phyloP scores from a whole-genome alignment of 2,329 filamentous ascomycete species.

The Phaeomoniella chlamydospora region DNA sequence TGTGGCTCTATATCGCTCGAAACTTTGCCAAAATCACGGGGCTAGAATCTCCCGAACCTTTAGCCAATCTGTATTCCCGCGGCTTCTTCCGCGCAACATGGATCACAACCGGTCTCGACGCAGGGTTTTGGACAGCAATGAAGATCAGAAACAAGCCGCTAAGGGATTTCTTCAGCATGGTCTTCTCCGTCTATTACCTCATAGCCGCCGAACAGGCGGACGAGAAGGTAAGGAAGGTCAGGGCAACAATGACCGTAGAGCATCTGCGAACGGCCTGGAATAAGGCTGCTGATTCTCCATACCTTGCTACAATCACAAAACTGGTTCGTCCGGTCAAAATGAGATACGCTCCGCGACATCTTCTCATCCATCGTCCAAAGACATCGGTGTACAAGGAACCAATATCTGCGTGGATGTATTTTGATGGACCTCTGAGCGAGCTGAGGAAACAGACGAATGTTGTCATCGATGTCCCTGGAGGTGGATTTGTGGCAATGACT shows the following conservation, averaged over 20 bases:
- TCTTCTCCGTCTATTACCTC: constrained; percentile 83
- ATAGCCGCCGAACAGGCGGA: constrained; percentile 87
- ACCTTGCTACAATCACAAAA: constrained; percentile 57
- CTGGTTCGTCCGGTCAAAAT: constrained; percentile 67
- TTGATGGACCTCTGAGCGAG: constrained; percentile 70
- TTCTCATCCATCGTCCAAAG: constrained; percentile 68
- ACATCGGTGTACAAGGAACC: constrained; percentile 73
- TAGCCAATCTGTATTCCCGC: constrained; percentile 84
- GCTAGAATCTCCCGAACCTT: constrained; percentile 80
- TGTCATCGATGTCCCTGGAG: constrained; percentile 80
- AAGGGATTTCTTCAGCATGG: constrained; percentile 65
- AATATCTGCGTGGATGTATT: constrained; percentile 82
- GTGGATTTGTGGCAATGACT: constrained; percentile 93
- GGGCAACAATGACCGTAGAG: constrained; percentile 74
- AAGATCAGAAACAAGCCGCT: constrained; percentile 67
- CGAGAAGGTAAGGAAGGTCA: constrained; percentile 86
- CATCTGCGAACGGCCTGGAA: constrained; percentile 92
- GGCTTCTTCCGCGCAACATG: constrained; percentile 94
- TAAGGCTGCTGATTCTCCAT: constrained; percentile 70
- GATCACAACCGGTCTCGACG: constrained; percentile 87
- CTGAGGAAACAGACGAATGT: constrained; percentile 63
- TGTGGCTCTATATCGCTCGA: constrained; percentile 79
- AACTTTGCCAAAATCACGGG: constrained; percentile 91
- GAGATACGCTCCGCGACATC: constrained; percentile 63
- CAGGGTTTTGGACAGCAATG: constrained; percentile 98